These are phyloP conservation scores for Dichomitus squalens DNA, from an alignment of 1,284 basidiomycete species.

Conservation along the genomic window DNA sequence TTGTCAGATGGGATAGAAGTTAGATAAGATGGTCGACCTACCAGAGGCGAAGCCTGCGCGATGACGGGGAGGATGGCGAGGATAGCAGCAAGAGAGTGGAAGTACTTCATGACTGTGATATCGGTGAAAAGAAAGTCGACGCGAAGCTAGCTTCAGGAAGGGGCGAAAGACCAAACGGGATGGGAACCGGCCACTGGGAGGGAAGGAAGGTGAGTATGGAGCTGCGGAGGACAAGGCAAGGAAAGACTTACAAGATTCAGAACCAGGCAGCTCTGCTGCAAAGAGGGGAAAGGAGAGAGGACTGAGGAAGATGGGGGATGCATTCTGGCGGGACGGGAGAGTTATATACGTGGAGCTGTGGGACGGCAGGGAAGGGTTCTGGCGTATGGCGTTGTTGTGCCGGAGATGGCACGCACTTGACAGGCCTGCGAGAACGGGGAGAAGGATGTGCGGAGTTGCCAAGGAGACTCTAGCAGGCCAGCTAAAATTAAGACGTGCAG, in stretches of 20 bases:
- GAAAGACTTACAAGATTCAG: constrained; percentile 31
- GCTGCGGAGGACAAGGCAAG: background rate
- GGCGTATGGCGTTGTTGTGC: constrained; percentile 1
- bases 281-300: constrained; percentile 23
- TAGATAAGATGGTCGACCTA: constrained; percentile 13
- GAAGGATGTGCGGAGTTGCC: constrained; percentile 16
- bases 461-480: constrained; percentile 11
- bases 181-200: constrained; percentile 33
- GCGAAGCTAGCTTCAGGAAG: constrained; percentile 39
- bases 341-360: constrained; percentile 6
- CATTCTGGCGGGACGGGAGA: background rate
- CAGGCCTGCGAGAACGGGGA: background rate
- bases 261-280: constrained; percentile 44
- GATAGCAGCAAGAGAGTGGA: constrained; percentile 42
- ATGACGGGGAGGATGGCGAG: constrained; percentile 47
- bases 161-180: constrained; percentile 39
- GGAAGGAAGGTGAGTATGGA: constrained; percentile 1
- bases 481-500: constrained; percentile 10
- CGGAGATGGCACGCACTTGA: background rate
- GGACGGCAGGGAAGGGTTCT: constrained; percentile 13
- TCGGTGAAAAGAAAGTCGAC: constrained; percentile 26
- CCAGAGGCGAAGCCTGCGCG: constrained; percentile 42
- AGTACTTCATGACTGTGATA: constrained; percentile 52
- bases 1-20: background rate
- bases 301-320: constrained; percentile 19